phyloP scores from a whole-genome alignment of 352 stramenopile genomes.

The Salisapilia sapeloensis region DNA sequence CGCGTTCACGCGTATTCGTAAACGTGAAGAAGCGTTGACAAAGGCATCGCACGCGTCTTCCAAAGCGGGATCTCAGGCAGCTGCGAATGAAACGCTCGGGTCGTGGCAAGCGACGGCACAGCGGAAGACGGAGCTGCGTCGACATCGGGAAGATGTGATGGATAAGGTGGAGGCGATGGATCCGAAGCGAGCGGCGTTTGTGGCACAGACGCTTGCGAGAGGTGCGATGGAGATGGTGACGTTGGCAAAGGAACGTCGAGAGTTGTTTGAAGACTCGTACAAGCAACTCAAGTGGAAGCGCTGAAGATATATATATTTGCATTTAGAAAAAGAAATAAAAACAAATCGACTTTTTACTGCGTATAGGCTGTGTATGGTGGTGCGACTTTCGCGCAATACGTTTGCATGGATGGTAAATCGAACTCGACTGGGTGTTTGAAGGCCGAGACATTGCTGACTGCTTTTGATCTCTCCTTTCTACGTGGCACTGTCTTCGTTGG shows the following conservation, averaged over 20 bases:
- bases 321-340: not conserved
- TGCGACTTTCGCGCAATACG: slow-evolving; percentile 34
- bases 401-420: slow-evolving; percentile 57
- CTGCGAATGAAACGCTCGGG: slow-evolving; percentile 2
- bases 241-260: slow-evolving; percentile 43
- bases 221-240: slow-evolving; percentile 61
- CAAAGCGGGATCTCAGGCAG: not conserved
- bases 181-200: slow-evolving; percentile 38
- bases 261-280: slow-evolving; percentile 40
- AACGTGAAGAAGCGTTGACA: slow-evolving; percentile 27
- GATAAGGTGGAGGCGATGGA: slow-evolving; percentile 43
- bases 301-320: slow-evolving; percentile 8
- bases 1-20: slow-evolving; percentile 32
- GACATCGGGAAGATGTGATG: slow-evolving; percentile 24
- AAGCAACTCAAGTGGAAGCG: slow-evolving; percentile 17
- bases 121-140: slow-evolving; percentile 24
- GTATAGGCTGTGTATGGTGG: slow-evolving; percentile 47
- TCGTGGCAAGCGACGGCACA: slow-evolving; percentile 3
- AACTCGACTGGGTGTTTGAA: slow-evolving; percentile 8
- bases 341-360: slow-evolving; percentile 3
- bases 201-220: slow-evolving; percentile 44
- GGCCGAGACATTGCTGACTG: slow-evolving; percentile 1
- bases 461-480: not conserved
- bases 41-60: slow-evolving; percentile 5
- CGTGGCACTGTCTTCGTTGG: not conserved